These are phyloP conservation scores for Claviceps quebecensis DNA, from an alignment of 2,329 filamentous ascomycete species.

Conservation along the genomic window DNA sequence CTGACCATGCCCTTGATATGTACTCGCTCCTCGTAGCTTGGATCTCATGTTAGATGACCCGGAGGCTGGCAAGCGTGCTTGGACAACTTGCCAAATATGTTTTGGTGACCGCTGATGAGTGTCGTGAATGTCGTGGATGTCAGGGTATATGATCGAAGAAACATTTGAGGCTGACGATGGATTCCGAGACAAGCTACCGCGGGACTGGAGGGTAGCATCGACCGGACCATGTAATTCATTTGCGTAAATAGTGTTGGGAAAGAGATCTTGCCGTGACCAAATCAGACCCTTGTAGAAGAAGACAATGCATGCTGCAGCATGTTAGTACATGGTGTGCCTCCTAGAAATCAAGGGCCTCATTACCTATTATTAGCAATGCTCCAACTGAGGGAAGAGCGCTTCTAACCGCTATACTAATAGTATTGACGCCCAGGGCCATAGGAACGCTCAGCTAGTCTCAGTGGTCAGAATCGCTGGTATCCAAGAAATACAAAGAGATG, in stretches of 20 bases:
- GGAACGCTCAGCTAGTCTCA: constrained; percentile 32
- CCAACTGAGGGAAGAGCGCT: constrained; percentile 38
- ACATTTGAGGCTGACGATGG: constrained; percentile 23
- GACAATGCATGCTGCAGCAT: constrained; percentile 1
- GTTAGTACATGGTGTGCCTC: constrained; percentile 11
- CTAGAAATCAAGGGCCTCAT: not conserved
- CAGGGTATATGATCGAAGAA: constrained; percentile 21
- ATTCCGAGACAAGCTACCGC: constrained; percentile 3
- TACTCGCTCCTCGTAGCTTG: not conserved
- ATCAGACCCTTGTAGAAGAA: constrained; percentile 16
- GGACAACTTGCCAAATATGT: constrained; percentile 12
- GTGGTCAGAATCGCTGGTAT: not conserved
- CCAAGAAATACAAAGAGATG: no score
- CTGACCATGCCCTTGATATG: not conserved
- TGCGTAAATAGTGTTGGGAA: not conserved
- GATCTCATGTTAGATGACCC: not conserved
- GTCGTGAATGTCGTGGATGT: constrained; percentile 26
- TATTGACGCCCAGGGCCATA: constrained; percentile 33
- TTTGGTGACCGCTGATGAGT: constrained; percentile 38
- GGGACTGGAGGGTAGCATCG: not conserved
- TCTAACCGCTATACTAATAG: constrained; percentile 27
- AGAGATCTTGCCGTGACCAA: constrained; percentile 3
- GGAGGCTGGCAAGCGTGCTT: not conserved
- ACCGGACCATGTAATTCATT: constrained; percentile 2
- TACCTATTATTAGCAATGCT: constrained; percentile 35